These are phyloP conservation scores for Fraxinus baroniana DNA, from an alignment of 305 asterid genomes.

Conservation along the genomic window DNA sequence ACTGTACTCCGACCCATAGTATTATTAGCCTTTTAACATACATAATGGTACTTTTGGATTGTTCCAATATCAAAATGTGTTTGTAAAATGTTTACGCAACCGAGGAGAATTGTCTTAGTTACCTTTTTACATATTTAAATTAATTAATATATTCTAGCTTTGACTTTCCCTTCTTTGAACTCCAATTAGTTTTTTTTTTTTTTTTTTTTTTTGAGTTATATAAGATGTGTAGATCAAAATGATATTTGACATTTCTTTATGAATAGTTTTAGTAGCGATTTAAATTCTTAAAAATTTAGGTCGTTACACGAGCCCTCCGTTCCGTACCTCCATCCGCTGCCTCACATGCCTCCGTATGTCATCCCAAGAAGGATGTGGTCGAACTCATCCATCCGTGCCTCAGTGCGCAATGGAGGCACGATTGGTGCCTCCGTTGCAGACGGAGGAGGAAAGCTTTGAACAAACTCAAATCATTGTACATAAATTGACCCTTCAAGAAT, in stretches of 20 bases:
- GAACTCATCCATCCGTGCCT: background rate
- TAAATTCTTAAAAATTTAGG: too few relatives aligned
- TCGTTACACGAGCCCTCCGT: too few relatives aligned
- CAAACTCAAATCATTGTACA: conserved; percentile 40
- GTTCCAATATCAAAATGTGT: conserved; percentile 7
- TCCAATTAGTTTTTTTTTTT: background rate
- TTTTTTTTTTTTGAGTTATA: too few relatives aligned
- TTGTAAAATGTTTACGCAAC: background rate
- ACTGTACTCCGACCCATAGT: conserved; percentile 12
- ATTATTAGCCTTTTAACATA: conserved; percentile 6
- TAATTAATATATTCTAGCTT: background rate
- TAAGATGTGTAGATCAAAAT: too few relatives aligned
- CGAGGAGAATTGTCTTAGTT: background rate
- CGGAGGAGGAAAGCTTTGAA: conserved; percentile 65
- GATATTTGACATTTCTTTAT: too few relatives aligned
- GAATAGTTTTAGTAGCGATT: too few relatives aligned
- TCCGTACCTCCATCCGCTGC: too few relatives aligned
- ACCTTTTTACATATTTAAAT: background rate
- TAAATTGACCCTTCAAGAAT: conserved; percentile 34
- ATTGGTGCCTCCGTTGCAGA: too few relatives aligned
- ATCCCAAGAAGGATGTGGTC: background rate
- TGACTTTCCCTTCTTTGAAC: background rate
- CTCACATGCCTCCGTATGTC: too few relatives aligned
- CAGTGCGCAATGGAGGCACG: background rate
- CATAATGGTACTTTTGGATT: background rate